phyloP scores from a whole-genome alignment of 2,329 filamentous ascomycete species.

The Aspergillus novofumigatus region DNA sequence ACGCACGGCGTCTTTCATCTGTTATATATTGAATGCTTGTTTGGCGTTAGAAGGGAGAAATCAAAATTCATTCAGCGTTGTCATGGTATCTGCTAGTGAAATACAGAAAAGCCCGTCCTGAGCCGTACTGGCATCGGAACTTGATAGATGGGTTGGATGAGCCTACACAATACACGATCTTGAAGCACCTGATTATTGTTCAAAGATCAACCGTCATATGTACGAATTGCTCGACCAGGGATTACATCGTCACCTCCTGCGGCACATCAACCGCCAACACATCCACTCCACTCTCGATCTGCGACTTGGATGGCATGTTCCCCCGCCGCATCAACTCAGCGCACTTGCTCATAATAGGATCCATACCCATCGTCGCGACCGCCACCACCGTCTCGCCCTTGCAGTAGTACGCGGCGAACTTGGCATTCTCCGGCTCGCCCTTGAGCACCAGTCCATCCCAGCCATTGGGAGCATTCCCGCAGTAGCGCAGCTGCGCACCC shows the following conservation, averaged over 20 bases:
- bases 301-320: conserved; percentile 77
- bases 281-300: conserved; percentile 58
- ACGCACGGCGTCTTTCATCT: conserved; percentile 9
- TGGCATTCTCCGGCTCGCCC: conserved; percentile 70
- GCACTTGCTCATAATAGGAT: conserved; percentile 78
- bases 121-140: background rate
- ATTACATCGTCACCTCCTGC: conserved; percentile 17
- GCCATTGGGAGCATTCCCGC: conserved; percentile 76
- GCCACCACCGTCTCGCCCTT: conserved; percentile 84
- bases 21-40: conserved; percentile 12
- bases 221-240: background rate
- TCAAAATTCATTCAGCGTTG: conserved; percentile 12
- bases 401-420: conserved; percentile 86
- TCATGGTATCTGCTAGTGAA: background rate
- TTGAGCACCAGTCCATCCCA: conserved; percentile 82
- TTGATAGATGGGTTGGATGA: background rate
- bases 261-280: conserved; percentile 33
- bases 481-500: conserved; percentile 85
- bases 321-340: conserved; percentile 79
- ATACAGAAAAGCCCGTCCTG: background rate
- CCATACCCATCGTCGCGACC: conserved; percentile 83
- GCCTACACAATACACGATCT: background rate
- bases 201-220: background rate
- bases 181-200: background rate
- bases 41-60: conserved; percentile 20